phyloP scores from a whole-genome alignment of 805 yeast species.

The Saccharomyces eubayanus region DNA sequence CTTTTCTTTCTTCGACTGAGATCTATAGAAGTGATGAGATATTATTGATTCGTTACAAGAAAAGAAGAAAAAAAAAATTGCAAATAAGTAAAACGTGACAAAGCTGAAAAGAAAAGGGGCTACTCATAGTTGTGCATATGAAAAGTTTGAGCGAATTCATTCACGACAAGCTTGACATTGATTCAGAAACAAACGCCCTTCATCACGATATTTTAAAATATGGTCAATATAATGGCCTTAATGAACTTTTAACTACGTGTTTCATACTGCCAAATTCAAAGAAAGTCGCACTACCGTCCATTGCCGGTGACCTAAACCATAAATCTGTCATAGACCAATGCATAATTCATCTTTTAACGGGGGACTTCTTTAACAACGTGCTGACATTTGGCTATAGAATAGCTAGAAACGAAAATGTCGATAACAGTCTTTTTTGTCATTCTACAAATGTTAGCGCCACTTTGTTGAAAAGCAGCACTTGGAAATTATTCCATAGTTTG shows the following conservation, averaged over 20 bases:
- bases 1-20: not conserved
- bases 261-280: slow-evolving; percentile 8
- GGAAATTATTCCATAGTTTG: slow-evolving; percentile 35
- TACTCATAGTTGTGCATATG: slow-evolving; percentile 2
- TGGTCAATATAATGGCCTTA: slow-evolving; percentile 7
- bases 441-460: slow-evolving; percentile 34
- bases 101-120: not conserved
- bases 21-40: not conserved
- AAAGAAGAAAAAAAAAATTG: not conserved
- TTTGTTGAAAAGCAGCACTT: slow-evolving; percentile 35
- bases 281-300: slow-evolving; percentile 4
- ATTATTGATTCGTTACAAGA: not conserved
- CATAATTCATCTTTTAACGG: slow-evolving; percentile 27
- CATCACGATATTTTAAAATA: slow-evolving; percentile 1
- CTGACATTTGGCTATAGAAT: slow-evolving; percentile 38
- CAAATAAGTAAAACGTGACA: not conserved
- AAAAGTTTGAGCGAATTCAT: slow-evolving; percentile 7
- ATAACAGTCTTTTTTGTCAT: slow-evolving; percentile 26
- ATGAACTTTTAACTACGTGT: slow-evolving; percentile 5
- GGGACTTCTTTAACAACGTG: slow-evolving; percentile 30
- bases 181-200: not conserved
- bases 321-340: slow-evolving; percentile 37
- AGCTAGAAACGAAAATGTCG: slow-evolving; percentile 24
- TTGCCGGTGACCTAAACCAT: slow-evolving; percentile 9
- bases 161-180: slow-evolving; percentile 3